phyloP scores from a whole-genome alignment of 1,139 yeast genomes.

The Debaryomyces sp. region DNA sequence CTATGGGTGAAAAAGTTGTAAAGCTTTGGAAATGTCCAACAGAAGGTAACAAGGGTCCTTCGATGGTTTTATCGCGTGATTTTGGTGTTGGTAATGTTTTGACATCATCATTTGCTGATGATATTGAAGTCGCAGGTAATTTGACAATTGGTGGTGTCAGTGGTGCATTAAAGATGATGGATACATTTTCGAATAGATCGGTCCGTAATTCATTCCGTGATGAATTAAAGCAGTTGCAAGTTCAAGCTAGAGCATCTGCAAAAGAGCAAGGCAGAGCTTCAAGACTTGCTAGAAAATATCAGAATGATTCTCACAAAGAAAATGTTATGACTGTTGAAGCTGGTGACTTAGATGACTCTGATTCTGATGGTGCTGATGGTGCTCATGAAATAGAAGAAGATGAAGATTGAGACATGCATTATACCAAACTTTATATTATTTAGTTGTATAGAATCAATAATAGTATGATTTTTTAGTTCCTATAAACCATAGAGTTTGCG shows the following conservation, averaged over 20 bases:
- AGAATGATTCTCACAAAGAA: conserved; percentile 50
- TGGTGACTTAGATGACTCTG: conserved; percentile 59
- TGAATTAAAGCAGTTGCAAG: conserved; percentile 57
- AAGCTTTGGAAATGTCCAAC: conserved; percentile 83
- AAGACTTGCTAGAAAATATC: conserved; percentile 73
- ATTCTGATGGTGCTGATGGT: conserved; percentile 53
- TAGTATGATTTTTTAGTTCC: background rate
- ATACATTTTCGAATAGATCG: conserved; percentile 77
- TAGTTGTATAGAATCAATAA: background rate
- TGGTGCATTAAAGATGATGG: conserved; percentile 90
- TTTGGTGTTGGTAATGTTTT: conserved; percentile 95
- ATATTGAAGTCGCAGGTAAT: conserved; percentile 82
- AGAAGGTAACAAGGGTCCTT: conserved; percentile 58
- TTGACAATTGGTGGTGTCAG: conserved; percentile 86
- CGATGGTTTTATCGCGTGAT: conserved; percentile 89
- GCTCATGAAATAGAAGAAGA: conserved; percentile 23
- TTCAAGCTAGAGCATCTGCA: conserved; percentile 61
- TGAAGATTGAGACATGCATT: conserved; percentile 9
- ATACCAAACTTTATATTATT: background rate
- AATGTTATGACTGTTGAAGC: conserved; percentile 63
- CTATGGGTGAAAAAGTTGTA: conserved; percentile 85
- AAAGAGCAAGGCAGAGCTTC: conserved; percentile 58
- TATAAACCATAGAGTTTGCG: too few species aligned
- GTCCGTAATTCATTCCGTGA: conserved; percentile 70
- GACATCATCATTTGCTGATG: conserved; percentile 82